Percentiles rank a stretch among this genome's conserved stretches.
Conservation (phyloP, 1,284 basidiomycete species). For the Cryptococcus neoformans region DNA sequence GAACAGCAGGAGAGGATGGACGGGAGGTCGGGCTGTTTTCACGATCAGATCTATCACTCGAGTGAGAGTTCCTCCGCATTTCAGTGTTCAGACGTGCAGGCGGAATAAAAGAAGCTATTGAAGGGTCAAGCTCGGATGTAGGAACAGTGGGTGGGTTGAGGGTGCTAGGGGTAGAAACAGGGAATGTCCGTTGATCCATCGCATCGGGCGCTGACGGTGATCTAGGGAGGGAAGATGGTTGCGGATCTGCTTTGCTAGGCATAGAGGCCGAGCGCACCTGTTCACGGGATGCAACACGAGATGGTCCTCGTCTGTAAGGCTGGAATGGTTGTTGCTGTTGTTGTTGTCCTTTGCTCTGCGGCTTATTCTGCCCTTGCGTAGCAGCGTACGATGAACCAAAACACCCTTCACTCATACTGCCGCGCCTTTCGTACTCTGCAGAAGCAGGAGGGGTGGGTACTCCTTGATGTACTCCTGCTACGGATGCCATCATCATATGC, state of each 20-base stretch:
- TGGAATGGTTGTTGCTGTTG: constrained; percentile 18
- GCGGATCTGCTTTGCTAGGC: background rate
- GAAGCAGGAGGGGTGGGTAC: constrained; percentile 17
- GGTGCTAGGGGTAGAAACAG: background rate
- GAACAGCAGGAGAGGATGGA: background rate
- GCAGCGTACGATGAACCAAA: constrained; percentile 7
- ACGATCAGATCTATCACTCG: constrained; percentile 8
- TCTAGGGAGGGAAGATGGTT: constrained; percentile 2
- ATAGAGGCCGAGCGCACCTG: no score
- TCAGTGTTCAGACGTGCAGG: constrained; percentile 6
- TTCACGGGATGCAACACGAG: constrained; percentile 14
- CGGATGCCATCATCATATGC: constrained; percentile 39
- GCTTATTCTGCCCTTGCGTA: constrained; percentile 3
- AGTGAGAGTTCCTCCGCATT: constrained; percentile 5
- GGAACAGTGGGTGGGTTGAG: constrained; percentile 1
- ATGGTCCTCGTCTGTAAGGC: constrained; percentile 33
- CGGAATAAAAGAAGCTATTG: background rate
- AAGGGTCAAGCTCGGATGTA: background rate
- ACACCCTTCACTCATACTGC: no score
- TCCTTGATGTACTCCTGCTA: constrained; percentile 9
- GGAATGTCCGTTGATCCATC: background rate
- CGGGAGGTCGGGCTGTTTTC: constrained; percentile 1
- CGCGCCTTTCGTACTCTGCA: constrained; percentile 7
- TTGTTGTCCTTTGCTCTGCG: background rate
- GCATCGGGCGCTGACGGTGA: constrained; percentile 6